A percentile compares a stretch with the other conserved stretches of the same genome.
These are phyloP conservation scores for Beauveria sp. DNA, from an alignment of 2,329 filamentous ascomycete species.

Conservation along the genomic window DNA sequence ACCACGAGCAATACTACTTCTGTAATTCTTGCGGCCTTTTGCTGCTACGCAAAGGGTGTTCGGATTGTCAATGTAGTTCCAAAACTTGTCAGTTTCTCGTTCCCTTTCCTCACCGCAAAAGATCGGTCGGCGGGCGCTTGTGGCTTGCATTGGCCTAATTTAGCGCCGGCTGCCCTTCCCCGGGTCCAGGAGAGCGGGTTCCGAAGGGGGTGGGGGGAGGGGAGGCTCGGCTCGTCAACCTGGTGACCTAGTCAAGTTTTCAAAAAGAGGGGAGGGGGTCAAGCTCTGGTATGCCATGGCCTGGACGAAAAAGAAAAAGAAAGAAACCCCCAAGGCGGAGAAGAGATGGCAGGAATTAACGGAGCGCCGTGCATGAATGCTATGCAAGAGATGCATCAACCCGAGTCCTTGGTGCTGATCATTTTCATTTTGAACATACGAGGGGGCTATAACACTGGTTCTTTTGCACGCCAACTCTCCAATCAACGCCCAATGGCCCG, in stretches of 20 bases:
- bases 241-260: background rate
- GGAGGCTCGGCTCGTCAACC: background rate
- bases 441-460: no score
- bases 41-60: no score
- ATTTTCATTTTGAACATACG: no score
- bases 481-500: no score
- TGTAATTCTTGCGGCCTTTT: no score
- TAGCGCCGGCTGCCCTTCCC: slow-evolving; percentile 4
- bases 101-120: background rate
- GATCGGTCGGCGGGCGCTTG: slow-evolving; percentile 1
- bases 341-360: background rate
- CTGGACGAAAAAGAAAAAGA: background rate
- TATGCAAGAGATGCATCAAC: background rate
- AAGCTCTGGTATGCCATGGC: background rate
- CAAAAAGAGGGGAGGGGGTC: background rate
- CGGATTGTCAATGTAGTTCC: no score
- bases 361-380: background rate
- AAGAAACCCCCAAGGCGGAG: background rate
- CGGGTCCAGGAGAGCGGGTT: slow-evolving; percentile 6
- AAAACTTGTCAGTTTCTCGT: no score
- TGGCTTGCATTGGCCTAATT: background rate
- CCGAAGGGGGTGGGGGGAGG: background rate
- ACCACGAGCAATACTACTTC: no score
- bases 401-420: background rate
- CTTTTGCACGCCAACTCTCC: no score